Percentiles rank a stretch among this genome's conserved stretches.
phyloP scores from a whole-genome alignment of 2,329 filamentous ascomycete genomes.

The Neonectria hederae region DNA sequence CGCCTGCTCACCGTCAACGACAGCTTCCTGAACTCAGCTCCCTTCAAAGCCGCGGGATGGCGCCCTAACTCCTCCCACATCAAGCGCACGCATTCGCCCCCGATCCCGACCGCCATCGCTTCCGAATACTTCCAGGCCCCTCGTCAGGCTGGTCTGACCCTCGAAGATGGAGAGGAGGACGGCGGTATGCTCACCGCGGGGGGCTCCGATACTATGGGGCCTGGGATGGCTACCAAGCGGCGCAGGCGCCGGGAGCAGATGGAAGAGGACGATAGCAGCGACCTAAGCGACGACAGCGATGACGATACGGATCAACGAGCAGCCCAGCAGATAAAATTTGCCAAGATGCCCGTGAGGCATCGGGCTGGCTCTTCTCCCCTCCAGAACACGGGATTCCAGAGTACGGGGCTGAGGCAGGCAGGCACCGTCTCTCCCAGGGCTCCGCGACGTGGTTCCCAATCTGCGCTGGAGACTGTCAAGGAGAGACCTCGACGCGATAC shows the following conservation, averaged over 20 bases:
- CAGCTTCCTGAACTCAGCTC: slow-evolving; percentile 78
- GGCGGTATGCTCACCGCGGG: slow-evolving; percentile 76
- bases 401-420: slow-evolving; percentile 68
- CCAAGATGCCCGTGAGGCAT: slow-evolving; percentile 90
- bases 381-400: slow-evolving; percentile 72
- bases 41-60: slow-evolving; percentile 87
- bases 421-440: slow-evolving; percentile 58
- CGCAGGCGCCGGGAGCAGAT: slow-evolving; percentile 75
- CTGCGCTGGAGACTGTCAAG: slow-evolving; percentile 74
- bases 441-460: slow-evolving; percentile 73
- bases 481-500: slow-evolving; percentile 77
- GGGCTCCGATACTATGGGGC: slow-evolving; percentile 73
- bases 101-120: slow-evolving; percentile 83
- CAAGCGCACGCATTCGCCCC: slow-evolving; percentile 86
- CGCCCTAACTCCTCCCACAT: slow-evolving; percentile 76
- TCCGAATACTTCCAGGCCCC: slow-evolving; percentile 85
- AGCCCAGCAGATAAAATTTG: slow-evolving; percentile 92
- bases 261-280: slow-evolving; percentile 87
- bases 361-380: slow-evolving; percentile 90
- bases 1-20: slow-evolving; percentile 85
- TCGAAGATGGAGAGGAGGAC: slow-evolving; percentile 77
- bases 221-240: slow-evolving; percentile 72
- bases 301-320: slow-evolving; percentile 79
- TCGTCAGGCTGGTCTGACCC: slow-evolving; percentile 68
- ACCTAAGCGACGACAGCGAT: slow-evolving; percentile 85